Percentiles rank a stretch among this genome's conserved stretches.
phyloP scores from a whole-genome alignment of 257 asterid species.

The Nicotiana knightiana region DNA sequence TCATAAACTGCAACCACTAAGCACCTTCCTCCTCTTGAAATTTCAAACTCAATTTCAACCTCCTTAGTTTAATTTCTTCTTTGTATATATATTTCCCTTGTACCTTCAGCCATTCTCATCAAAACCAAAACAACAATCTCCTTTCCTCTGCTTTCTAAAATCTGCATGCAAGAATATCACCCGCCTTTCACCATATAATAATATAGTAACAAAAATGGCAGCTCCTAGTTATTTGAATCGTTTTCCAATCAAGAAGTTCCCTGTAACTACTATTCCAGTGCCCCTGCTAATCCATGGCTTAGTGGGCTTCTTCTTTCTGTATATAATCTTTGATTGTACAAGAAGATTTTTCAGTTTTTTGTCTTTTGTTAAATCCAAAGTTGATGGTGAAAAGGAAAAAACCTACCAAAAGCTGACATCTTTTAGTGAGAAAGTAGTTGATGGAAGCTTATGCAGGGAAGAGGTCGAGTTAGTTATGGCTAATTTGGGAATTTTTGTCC shows the following conservation, averaged over 20 bases:
- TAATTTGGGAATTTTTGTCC: constrained; percentile 37
- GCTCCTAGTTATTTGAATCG: constrained; percentile 21
- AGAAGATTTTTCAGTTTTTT: constrained; percentile 21
- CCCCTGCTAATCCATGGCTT: constrained; percentile 26
- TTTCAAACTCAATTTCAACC: not conserved
- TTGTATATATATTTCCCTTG: constrained; percentile 5
- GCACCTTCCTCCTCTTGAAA: not conserved
- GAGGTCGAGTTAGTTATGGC: constrained; percentile 45
- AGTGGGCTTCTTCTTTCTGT: constrained; percentile 24
- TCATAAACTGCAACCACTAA: not conserved
- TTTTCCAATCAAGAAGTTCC: constrained; percentile 22
- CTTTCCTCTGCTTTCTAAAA: not conserved
- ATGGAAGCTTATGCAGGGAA: constrained; percentile 25
- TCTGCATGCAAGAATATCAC: constrained; percentile 10
- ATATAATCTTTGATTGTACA: constrained; percentile 18
- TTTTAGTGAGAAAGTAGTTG: constrained; percentile 2
- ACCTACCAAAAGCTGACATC: not conserved
- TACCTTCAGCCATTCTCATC: not conserved
- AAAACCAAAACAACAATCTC: constrained; percentile 6
- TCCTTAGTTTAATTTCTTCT: not conserved
- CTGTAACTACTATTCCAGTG: constrained; percentile 22
- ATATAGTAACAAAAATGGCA: not conserved
- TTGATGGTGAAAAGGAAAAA: not conserved
- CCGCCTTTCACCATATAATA: constrained; percentile 10
- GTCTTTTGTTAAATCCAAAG: not conserved